Evolutionary conservation across 164 flowering plant species (phyloP), one percentile per base, ranked within the genome.

Genomic region (Houttuynia cordata): DNA sequence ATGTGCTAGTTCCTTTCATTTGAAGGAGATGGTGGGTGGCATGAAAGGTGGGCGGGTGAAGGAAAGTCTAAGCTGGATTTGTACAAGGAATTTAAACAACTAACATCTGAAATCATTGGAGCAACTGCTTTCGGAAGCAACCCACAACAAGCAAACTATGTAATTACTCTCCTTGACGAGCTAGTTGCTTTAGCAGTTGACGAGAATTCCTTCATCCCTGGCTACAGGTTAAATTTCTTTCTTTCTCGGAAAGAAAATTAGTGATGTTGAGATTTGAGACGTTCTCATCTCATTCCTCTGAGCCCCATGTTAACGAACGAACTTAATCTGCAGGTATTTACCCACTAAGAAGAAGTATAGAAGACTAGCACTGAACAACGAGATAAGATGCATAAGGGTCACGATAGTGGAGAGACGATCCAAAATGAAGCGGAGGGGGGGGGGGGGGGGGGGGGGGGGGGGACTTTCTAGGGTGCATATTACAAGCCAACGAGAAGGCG

Each of bases 81-180:
- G 14, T 58, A 8, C 34, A 58, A 58, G 20, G 60, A 58, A 34
- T 58, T 25, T 18, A 58, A 58, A 25, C n/a, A 21, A 1, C 17
- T 25, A 19, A 58, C 60, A 21, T 45, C 60, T 14, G 34, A 37
- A 7, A 25, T 58, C 8, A 58, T 58, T 24, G 61, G 61, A 9
- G 51, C 61, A 7, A 37, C 21, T 10, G 47, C 61, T 1, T 58
- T 58, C 15, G 61, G 61, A n/a, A 58, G 61, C 61, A 42, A 58
- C 9, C 61, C 61, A n/a, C 19, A 21, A 19, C 47, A 34, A 45
- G 61, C 51, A n/a, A 58, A 58, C 47, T 19, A 42, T 17, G 51
- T 39, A 39, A 37, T 39, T 18, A 34, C 34, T 18, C 61, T 58
- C 18, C 61, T 34, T n/a, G 61, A 58, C 18, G 51, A 58, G 39